phyloP scores from a whole-genome alignment of 2,329 filamentous ascomycete genomes.

The Diatrype stigma region DNA sequence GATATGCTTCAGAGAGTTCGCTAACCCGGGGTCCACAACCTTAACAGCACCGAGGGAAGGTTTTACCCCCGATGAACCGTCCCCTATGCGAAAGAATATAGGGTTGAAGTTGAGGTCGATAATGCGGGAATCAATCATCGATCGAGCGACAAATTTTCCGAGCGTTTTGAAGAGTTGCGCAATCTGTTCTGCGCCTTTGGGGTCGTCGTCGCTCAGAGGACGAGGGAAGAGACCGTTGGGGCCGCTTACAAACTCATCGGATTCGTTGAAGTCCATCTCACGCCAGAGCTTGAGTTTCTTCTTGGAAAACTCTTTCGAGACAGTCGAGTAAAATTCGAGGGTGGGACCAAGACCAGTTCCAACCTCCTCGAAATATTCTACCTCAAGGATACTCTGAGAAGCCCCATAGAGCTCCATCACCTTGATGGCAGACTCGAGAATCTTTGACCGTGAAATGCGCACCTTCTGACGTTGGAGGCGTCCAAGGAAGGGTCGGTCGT shows the following conservation, averaged over 20 bases:
- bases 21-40: conserved; percentile 80
- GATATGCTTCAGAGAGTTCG: conserved; percentile 78
- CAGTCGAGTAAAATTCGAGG: conserved; percentile 94
- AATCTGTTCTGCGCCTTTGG: conserved; percentile 81
- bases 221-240: conserved; percentile 85
- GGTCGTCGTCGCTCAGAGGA: conserved; percentile 77
- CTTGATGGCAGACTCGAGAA: conserved; percentile 93
- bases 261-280: conserved; percentile 72
- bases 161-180: conserved; percentile 87
- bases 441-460: conserved; percentile 91
- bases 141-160: conserved; percentile 94
- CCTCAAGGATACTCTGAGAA: conserved; percentile 92
- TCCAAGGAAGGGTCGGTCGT: conserved; percentile 87
- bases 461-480: conserved; percentile 94
- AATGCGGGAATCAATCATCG: conserved; percentile 97
- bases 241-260: conserved; percentile 79
- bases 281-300: conserved; percentile 97
- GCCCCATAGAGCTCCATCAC: conserved; percentile 98
- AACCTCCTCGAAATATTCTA: conserved; percentile 98
- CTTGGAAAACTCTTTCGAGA: conserved; percentile 95
- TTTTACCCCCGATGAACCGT: conserved; percentile 61
- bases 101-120: conserved; percentile 97
- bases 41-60: conserved; percentile 88
- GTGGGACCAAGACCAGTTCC: conserved; percentile 94
- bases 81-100: conserved; percentile 92